phyloP scores from a whole-genome alignment of 1,284 basidiomycete genomes.

The Trichosporon sp. region DNA sequence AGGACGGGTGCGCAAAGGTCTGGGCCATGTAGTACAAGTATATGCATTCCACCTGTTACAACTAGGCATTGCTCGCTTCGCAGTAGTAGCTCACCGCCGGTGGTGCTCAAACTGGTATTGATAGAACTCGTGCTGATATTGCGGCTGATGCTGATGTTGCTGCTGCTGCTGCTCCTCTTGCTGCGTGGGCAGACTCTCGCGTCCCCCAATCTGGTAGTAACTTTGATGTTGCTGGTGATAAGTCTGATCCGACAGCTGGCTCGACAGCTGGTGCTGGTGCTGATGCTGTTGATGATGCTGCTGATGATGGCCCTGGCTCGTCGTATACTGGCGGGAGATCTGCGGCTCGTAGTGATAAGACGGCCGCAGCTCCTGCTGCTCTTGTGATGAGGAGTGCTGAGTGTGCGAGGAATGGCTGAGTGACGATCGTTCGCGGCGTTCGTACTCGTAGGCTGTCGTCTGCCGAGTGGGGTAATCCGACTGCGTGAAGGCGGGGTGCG shows the following conservation, averaged over 20 bases:
- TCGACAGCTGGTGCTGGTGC: not conserved
- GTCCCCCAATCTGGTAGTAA: no score
- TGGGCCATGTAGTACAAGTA: constrained; percentile 72
- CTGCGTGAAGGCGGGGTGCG: not conserved
- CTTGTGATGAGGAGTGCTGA: not conserved
- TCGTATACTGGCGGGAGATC: not conserved
- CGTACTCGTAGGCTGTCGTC: not conserved
- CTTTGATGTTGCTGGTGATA: not conserved
- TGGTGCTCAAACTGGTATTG: not conserved
- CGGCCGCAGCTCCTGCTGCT: not conserved
- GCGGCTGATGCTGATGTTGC: no score
- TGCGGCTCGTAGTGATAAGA: not conserved
- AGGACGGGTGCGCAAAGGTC: constrained; percentile 83
- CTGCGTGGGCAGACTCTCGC: not conserved
- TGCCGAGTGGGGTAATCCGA: not conserved
- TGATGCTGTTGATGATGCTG: not conserved
- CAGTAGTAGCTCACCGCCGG: not conserved
- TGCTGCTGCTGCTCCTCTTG: not conserved
- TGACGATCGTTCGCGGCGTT: not conserved
- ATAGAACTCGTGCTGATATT: not conserved
- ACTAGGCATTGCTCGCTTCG: no score
- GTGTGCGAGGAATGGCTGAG: not conserved
- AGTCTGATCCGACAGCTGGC: not conserved
- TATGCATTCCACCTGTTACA: not conserved
- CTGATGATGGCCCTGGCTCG: not conserved